Conservation (phyloP, 805 yeast species). For the Barnettozyma siamensis region DNA sequence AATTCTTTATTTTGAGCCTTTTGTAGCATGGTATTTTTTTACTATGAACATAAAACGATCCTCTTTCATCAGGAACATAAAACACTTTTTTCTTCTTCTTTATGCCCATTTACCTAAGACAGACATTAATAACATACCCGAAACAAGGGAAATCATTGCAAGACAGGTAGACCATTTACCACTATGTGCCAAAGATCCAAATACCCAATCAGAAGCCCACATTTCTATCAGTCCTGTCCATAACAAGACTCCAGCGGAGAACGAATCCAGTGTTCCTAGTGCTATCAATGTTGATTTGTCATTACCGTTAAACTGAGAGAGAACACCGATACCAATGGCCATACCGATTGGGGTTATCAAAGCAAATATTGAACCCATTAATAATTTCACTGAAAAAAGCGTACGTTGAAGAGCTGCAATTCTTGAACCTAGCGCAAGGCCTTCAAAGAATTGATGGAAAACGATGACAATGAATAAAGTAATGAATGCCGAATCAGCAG, state of each 20-base stretch:
- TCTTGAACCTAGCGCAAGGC: constrained; percentile 78
- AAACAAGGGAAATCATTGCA: constrained; percentile 41
- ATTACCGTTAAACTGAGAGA: constrained; percentile 51
- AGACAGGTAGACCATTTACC: constrained; percentile 41
- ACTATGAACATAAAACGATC: too few species aligned
- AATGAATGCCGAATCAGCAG: constrained; percentile 62
- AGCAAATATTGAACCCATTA: constrained; percentile 43
- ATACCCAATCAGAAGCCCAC: constrained; percentile 64
- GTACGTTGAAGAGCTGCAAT: constrained; percentile 40
- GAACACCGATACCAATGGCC: constrained; percentile 71
- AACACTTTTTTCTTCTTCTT: too few species aligned
- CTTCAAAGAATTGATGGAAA: constrained; percentile 78
- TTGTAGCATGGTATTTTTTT: too few species aligned
- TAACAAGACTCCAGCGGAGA: constrained; percentile 69
- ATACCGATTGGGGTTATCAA: constrained; percentile 67
- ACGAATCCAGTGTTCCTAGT: constrained; percentile 63
- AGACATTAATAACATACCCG: constrained; percentile 70
- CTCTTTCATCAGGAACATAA: too few species aligned
- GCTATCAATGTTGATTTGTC: constrained; percentile 54
- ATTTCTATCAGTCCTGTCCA: constrained; percentile 74
- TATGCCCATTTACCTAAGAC: constrained; percentile 70
- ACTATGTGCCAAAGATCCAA: constrained; percentile 50
- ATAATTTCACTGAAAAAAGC: constrained; percentile 42
- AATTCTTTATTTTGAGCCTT: too few species aligned
- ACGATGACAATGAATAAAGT: constrained; percentile 59